Conservation (phyloP, 2,329 filamentous ascomycete species). For the Diaporthe helianthi region DNA sequence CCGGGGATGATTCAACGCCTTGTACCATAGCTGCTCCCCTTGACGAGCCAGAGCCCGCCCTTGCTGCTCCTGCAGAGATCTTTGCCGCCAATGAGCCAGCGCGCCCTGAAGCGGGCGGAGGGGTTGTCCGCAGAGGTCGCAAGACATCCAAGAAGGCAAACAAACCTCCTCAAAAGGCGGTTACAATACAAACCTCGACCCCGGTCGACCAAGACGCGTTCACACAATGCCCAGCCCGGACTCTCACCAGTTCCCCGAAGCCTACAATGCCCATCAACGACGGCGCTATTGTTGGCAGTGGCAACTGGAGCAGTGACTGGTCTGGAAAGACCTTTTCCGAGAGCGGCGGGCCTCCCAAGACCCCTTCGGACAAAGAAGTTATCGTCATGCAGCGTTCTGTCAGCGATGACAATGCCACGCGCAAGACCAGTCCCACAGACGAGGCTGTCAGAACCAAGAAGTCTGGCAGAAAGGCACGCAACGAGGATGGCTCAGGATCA, state of each 20-base stretch:
- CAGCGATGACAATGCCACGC: background rate
- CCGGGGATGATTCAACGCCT: background rate
- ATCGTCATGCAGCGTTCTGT: background rate
- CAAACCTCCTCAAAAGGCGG: background rate
- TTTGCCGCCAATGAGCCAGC: background rate
- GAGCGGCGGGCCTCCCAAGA: background rate
- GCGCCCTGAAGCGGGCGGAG: too few species aligned
- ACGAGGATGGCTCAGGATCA: background rate
- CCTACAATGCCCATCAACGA: background rate
- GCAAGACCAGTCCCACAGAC: background rate
- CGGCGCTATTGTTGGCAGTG: background rate
- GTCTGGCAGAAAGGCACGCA: background rate
- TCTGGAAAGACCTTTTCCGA: background rate
- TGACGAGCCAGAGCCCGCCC: background rate
- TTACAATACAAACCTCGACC: background rate
- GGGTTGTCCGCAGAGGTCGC: background rate
- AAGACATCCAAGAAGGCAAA: background rate
- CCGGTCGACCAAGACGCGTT: slow-evolving; percentile 3
- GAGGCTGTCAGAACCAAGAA: background rate
- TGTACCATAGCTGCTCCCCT: background rate
- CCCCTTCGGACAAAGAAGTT: background rate
- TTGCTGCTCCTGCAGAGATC: background rate
- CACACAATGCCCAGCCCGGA: background rate
- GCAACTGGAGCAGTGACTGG: background rate
- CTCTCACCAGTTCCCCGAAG: background rate